A percentile compares a stretch with the other conserved stretches of the same genome.
These are phyloP conservation scores for Fragaria ananassa DNA, from an alignment of 306 rosid genomes.

Conservation along the genomic window DNA sequence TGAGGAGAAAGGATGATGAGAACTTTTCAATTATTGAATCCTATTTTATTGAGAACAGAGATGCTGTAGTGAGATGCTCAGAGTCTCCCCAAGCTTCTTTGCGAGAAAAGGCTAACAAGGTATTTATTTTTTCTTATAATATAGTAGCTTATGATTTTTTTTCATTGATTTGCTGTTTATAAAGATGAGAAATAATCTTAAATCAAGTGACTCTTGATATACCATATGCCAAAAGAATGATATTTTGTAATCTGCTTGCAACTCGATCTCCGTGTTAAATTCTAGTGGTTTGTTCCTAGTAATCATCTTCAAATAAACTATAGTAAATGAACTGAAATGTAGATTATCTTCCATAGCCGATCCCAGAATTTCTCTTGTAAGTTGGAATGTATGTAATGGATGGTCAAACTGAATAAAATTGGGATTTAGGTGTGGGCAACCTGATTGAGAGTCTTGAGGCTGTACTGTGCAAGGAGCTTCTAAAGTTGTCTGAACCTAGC, in stretches of 20 bases:
- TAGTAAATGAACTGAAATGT: neutral
- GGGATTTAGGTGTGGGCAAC: neutral
- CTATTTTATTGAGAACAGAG: constrained; percentile 71
- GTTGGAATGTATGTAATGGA: neutral
- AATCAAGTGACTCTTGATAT: neutral
- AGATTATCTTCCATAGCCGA: neutral
- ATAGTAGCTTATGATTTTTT: neutral
- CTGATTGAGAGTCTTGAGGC: neutral
- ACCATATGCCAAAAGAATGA: neutral
- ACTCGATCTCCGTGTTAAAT: neutral
- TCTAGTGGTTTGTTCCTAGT: neutral
- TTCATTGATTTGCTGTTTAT: neutral
- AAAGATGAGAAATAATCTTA: neutral
- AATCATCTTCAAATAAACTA: neutral
- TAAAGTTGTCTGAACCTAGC: neutral
- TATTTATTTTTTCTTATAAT: constrained; percentile 16
- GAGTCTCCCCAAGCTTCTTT: constrained; percentile 96
- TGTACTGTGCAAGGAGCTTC: neutral
- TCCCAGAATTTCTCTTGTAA: neutral
- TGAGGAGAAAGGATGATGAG: constrained; percentile 73
- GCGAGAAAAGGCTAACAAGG: constrained; percentile 93
- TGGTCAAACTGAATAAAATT: neutral
- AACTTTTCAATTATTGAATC: constrained; percentile 58
- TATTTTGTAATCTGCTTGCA: neutral
- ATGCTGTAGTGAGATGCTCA: constrained; percentile 68